Conservation (phyloP, 371 early-diverging fungal species). For the Mortierella sp. region DNA sequence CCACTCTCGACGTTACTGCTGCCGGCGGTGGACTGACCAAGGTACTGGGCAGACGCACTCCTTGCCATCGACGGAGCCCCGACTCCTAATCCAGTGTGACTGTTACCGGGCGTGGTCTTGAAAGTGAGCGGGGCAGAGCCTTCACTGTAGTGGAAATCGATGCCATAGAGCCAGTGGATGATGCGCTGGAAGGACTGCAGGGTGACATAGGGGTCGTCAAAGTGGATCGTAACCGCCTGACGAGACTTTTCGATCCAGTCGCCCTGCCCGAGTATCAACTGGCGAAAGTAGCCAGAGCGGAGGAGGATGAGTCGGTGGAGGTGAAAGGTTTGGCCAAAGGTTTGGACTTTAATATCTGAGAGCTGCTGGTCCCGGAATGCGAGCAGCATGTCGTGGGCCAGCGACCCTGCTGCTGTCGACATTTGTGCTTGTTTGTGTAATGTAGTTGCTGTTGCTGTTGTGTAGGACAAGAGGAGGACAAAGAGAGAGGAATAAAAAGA, state of each 20-base stretch:
- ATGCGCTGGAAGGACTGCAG: conserved; percentile 48
- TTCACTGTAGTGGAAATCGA: conserved; percentile 48
- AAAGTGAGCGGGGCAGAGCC: conserved; percentile 37
- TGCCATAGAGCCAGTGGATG: conserved; percentile 57
- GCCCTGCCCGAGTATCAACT: conserved; percentile 48
- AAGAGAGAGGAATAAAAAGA: not conserved
- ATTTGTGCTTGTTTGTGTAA: not conserved
- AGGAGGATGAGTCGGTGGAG: conserved; percentile 54
- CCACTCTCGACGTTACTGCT: not conserved
- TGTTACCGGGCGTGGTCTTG: not conserved
- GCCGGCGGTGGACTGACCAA: not conserved
- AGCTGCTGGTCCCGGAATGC: conserved; percentile 53
- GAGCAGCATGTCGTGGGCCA: conserved; percentile 54
- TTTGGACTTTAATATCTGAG: conserved; percentile 52
- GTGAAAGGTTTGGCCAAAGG: conserved; percentile 53
- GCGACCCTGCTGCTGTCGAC: conserved; percentile 46
- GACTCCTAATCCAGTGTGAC: not conserved
- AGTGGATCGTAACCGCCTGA: conserved; percentile 38
- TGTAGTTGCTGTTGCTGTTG: conserved; percentile 23
- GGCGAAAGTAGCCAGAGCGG: conserved; percentile 53
- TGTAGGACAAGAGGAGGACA: not conserved
- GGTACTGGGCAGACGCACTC: conserved; percentile 19
- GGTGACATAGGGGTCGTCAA: conserved; percentile 48
- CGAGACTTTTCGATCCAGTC: conserved; percentile 56
- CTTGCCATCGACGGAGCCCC: conserved; percentile 1